Base-by-base conservation (phyloP, 148 eudicot genomes). In the Cornus suecica region DNA sequence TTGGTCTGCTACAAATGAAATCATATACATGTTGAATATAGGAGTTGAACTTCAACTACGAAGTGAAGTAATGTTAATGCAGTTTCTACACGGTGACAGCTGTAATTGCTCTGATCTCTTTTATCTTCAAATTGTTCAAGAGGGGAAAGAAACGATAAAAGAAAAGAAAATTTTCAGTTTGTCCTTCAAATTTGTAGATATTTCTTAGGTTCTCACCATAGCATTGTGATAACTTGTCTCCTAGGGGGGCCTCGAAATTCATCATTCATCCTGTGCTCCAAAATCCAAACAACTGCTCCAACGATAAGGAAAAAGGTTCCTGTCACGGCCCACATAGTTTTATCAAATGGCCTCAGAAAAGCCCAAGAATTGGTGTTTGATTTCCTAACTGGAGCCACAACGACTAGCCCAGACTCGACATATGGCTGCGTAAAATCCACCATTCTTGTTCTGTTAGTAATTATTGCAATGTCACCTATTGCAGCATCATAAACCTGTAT, bases 181-280 rank as follows among this genome's bases (percentile, higher is more conserved):
- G 24, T 20, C 24, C 8, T 58, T 20, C 2, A n/a, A 18, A 58
- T n/a, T 58, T 22, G 9, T 22, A 30, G 8, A 32, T 29, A 62
- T 42, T 45, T 41, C 24, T 42, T 18, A 69, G 69, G 11, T 51
- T 77, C 87, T 82, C 81, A 86, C 92, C 91, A 91, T 75, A 89
- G 56, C 23, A 84, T 76, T 22, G 97, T 91, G 63, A 73, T 76
- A 18, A 89, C 1, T 78, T 91, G 97, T 71, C 78, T 71, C 75
- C 78, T 84, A 30, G 93, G 93, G 48, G 97, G 83, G 45, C 97
- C 97, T 2, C 93, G 91, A 29, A 91, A 91, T 25, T 90, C 93
- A 77, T 89, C 91, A 62, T 91, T 91, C 6, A 77, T 61, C 45
- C 86, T 82, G 48, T 91, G 97, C 82, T 91, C 97, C 27, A 91